Conservation (phyloP, 345 rosid genomes). For the Syzygium jambos region DNA sequence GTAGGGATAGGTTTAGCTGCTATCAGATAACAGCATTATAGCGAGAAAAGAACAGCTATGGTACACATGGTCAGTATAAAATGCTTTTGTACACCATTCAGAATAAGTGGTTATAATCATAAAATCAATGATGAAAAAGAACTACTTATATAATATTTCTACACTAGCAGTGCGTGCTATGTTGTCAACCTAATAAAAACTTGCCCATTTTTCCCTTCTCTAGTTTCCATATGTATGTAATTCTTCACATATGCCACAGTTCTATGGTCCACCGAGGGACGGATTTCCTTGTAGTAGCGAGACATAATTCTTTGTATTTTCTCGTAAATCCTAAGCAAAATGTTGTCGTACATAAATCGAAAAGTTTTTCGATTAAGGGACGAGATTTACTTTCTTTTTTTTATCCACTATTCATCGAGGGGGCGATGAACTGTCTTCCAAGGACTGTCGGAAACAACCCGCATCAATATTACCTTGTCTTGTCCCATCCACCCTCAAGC, state of each 20-base stretch:
- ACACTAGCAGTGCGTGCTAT: background rate
- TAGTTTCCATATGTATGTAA: too few species aligned
- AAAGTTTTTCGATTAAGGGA: background rate
- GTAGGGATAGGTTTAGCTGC: background rate
- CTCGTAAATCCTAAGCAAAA: background rate
- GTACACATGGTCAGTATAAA: background rate
- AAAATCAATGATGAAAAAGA: background rate
- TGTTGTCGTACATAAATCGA: background rate
- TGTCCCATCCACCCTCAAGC: background rate
- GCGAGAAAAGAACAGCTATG: background rate
- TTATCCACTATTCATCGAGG: background rate
- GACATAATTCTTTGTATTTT: background rate
- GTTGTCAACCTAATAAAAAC: background rate
- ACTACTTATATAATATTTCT: background rate
- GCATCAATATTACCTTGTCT: background rate
- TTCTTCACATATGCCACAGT: fast-evolving
- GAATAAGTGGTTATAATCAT: background rate
- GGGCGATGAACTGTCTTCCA: background rate
- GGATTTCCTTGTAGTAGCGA: fast-evolving
- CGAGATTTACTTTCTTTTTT: background rate
- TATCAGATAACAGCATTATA: background rate
- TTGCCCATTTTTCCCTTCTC: too few species aligned
- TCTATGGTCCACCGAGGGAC: background rate
- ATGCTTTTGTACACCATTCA: background rate
- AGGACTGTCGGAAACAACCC: background rate